Conservation (phyloP, 805 yeast species). For the Suhomyces tanzawaensis region DNA sequence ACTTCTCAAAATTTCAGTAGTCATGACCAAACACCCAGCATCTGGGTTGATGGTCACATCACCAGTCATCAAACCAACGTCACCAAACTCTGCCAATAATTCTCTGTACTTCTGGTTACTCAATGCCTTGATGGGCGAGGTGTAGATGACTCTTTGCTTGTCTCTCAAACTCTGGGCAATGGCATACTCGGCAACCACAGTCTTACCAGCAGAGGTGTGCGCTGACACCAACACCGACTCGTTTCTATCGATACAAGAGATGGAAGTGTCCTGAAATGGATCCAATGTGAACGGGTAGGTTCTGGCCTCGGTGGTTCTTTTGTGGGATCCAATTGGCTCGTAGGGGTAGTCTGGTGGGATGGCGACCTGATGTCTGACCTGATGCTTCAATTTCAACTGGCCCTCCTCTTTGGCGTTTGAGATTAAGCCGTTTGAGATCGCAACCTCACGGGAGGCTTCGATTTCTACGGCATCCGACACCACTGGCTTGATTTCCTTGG, state of each 20-base stretch:
- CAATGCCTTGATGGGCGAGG: conserved; percentile 93
- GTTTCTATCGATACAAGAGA: conserved; percentile 90
- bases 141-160: conserved; percentile 90
- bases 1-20: conserved; percentile 94
- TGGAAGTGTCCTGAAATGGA: conserved; percentile 96
- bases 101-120: conserved; percentile 95
- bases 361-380: conserved; percentile 97
- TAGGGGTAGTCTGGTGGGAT: conserved; percentile 90
- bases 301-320: conserved; percentile 74
- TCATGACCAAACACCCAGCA: conserved; percentile 97
- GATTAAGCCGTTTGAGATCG: conserved; percentile 72
- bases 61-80: conserved; percentile 98
- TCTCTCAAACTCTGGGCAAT: conserved; percentile 91
- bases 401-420: conserved; percentile 33
- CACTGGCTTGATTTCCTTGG: conserved; percentile 56
- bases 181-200: conserved; percentile 96
- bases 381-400: conserved; percentile 75
- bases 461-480: conserved; percentile 86
- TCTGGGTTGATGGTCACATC: conserved; percentile 98
- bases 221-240: conserved; percentile 97
- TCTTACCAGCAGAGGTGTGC: conserved; percentile 96
- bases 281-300: conserved; percentile 90
- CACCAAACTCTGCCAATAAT: conserved; percentile 87
- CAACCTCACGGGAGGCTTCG: conserved; percentile 85
- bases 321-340: conserved; percentile 84